These are phyloP conservation scores for Mycena haematopus DNA, from an alignment of 768 basidiomycete genomes.

Conservation along the genomic window DNA sequence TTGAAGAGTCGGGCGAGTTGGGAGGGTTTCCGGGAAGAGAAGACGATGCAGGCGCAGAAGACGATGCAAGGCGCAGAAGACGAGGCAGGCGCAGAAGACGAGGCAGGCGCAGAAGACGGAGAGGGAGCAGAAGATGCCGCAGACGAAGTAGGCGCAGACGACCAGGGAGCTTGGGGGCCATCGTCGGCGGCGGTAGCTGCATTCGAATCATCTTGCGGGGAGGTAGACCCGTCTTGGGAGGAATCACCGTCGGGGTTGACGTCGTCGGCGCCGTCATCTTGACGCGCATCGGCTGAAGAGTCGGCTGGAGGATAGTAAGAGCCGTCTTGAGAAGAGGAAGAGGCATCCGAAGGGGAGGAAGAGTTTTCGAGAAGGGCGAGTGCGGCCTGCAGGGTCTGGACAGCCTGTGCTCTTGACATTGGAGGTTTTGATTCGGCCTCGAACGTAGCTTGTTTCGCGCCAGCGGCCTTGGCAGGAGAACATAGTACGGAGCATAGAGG, in stretches of 20 bases:
- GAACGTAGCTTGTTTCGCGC: constrained; percentile 21
- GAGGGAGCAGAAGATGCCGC: not conserved
- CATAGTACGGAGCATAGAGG: not conserved
- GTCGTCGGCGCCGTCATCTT: constrained; percentile 8
- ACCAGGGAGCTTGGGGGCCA: constrained; percentile 6
- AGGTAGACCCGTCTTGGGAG: not conserved
- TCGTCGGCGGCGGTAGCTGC: constrained; percentile 8
- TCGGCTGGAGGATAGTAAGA: not conserved
- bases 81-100: constrained; percentile 3
- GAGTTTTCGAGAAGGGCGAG: not conserved
- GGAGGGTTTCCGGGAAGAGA: constrained; percentile 16
- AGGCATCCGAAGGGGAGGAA: not conserved
- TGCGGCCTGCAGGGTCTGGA: constrained; percentile 5
- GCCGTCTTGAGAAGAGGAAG: not conserved
- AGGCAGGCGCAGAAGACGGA: constrained; percentile 9
- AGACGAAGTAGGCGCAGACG: not conserved
- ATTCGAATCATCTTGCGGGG: not conserved
- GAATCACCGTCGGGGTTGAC: not conserved
- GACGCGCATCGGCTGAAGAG: not conserved
- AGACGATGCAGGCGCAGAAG: constrained; percentile 8
- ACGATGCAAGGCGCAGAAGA: constrained; percentile 1
- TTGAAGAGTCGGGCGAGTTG: constrained; percentile 20
- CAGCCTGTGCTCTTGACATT: constrained; percentile 8
- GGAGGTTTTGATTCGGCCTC: constrained; percentile 4
- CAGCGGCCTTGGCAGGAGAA: not conserved